Evolutionary conservation across 805 yeast species (phyloP), one percentile per base, ranked within the genome.

Genomic region (Clavispora carvajalis): DNA sequence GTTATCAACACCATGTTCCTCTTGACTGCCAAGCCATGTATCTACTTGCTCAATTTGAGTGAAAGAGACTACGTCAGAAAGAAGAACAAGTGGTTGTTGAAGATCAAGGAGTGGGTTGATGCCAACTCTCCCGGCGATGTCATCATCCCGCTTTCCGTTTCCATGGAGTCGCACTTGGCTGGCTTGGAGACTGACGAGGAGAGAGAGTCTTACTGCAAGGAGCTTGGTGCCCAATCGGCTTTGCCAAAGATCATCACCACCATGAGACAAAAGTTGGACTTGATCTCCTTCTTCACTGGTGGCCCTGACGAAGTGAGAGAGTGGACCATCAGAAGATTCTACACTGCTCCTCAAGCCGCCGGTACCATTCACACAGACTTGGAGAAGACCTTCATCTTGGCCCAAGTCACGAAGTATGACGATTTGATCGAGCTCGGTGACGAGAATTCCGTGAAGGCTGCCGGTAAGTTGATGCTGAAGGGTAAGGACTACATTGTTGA

Each of bases 401-500:
- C 93, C 8, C 79, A 81, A 42, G 85, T 89, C 22, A 73, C 77
- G 55, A 83, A 83, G 53, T 83, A 74, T 58, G 69, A 74, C 5
- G 93, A 85, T 52, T 61, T 83, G 39, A 33, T 50, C 30, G 48
- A 85, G 65, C 59, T 64, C 34, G 68, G 68, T 44, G 96, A 91
- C 59, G 99, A 93, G 58, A 75, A 75, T 42, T 72, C 82, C 28
- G 85, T 93, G 55, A 82, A 80, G 68, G 79, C 95, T 39, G 86
- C 85, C 46, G 99, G 99, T 62, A 89, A 89, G 68, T 76, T 91
- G 56, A 69, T 76, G 63, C 82, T 80, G 58, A 95, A 90, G 77
- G 99, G 99, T 67, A 93, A 91, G 66, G 95, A 81, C 48, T 93
- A 93, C 62, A 85, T 79, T 40, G 95, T 93, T 44, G 96, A 90